Conservation (phyloP, 352 stramenopile genomes). For the Plasmopara viticola region DNA sequence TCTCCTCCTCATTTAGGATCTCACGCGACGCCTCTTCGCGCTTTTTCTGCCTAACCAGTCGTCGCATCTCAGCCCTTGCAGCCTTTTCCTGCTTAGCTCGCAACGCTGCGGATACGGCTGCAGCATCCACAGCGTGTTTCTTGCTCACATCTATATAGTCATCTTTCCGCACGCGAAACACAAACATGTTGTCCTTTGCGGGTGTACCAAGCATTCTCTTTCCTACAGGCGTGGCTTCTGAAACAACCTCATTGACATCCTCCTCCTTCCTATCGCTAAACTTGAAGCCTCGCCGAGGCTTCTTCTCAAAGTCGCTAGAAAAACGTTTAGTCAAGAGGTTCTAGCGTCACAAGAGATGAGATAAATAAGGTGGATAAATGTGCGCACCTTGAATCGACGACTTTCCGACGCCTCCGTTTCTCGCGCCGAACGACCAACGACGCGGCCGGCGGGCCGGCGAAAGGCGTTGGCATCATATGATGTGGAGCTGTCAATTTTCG, state of each 20-base stretch:
- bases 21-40: conserved; percentile 42
- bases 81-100: conserved; percentile 45
- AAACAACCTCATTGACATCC: conserved; percentile 7
- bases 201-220: conserved; percentile 12
- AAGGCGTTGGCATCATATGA: conserved; percentile 21
- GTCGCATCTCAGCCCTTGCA: conserved; percentile 35
- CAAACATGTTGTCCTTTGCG: conserved; percentile 35
- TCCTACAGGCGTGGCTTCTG: conserved; percentile 27
- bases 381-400: conserved; percentile 24
- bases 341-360: neutral
- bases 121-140: conserved; percentile 30
- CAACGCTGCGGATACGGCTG: conserved; percentile 37
- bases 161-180: conserved; percentile 48
- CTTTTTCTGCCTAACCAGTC: conserved; percentile 34
- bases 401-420: conserved; percentile 43
- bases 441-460: conserved; percentile 26
- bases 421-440: conserved; percentile 59
- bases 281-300: conserved; percentile 46
- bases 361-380: neutral
- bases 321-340: neutral
- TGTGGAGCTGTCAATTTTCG: neutral
- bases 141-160: conserved; percentile 20
- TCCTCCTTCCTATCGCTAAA: conserved; percentile 39
- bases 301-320: conserved; percentile 12
- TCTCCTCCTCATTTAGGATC: conserved; percentile 30